Evolutionary conservation across 768 basidiomycete genomes (phyloP).

Genomic region (Lactarius psammicola): DNA sequence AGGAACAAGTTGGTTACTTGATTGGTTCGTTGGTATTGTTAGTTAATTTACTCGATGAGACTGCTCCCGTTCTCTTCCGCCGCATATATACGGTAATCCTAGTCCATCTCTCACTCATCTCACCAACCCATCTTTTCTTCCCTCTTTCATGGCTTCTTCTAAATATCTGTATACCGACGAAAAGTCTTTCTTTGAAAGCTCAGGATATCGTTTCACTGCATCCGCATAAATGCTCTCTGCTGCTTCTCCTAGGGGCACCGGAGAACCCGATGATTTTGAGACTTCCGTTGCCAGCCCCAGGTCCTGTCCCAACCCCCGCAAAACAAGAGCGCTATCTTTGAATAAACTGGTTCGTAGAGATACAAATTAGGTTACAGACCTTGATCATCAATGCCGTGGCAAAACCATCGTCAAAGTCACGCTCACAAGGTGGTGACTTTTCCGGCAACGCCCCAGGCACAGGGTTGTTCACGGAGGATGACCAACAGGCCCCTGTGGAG

Average conservation of each 20-base stretch:
- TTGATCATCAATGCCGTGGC: slow-evolving; percentile 82
- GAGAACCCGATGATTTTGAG: slow-evolving; percentile 47
- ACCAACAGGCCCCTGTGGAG: slow-evolving; percentile 82
- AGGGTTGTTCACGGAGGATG: slow-evolving; percentile 84
- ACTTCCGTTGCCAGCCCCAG: slow-evolving; percentile 76
- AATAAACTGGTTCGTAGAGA: background rate
- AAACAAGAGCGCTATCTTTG: slow-evolving; percentile 22
- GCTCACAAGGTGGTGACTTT: slow-evolving; percentile 78
- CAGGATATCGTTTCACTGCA: slow-evolving; percentile 53
- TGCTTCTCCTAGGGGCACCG: slow-evolving; percentile 63
- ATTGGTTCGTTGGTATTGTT: slow-evolving; percentile 29
- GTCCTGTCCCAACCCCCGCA: slow-evolving; percentile 49
- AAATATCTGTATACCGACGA: slow-evolving; percentile 76
- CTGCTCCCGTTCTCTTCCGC: background rate
- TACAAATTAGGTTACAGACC: slow-evolving; percentile 39
- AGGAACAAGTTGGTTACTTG: slow-evolving; percentile 2
- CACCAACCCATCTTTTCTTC: slow-evolving; percentile 6
- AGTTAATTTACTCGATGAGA: background rate
- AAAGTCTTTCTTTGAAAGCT: slow-evolving; percentile 70
- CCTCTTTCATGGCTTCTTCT: slow-evolving; percentile 33
- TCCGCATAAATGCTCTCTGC: slow-evolving; percentile 62
- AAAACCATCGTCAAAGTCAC: slow-evolving; percentile 83
- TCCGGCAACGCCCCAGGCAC: slow-evolving; percentile 70
- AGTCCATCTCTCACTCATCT: background rate
- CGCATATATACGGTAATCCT: background rate